A percentile compares a stretch with the other conserved stretches of the same genome.
Evolutionary conservation across 2,329 filamentous ascomycete species (phyloP).

Genomic region (Sporothrix curviconia): DNA sequence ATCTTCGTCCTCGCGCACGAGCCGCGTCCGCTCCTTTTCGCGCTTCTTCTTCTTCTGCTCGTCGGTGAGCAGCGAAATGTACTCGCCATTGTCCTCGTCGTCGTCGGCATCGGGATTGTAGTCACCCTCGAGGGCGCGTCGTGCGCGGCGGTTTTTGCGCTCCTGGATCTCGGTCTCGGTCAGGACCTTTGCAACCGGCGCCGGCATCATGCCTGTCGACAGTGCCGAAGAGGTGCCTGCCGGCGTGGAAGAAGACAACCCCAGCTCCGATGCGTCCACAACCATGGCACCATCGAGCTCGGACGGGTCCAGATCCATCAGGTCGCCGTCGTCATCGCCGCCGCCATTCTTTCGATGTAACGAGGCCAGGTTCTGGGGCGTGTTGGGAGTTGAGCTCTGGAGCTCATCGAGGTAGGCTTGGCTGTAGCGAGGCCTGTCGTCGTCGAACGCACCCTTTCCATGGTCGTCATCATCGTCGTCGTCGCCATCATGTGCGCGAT

Average conservation of each 20-base stretch:
- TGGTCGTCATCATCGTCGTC: constrained; percentile 16
- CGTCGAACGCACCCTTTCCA: no score
- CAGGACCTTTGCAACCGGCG: constrained; percentile 48
- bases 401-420: constrained; percentile 82
- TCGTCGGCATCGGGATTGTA: constrained; percentile 60
- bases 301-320: constrained; percentile 51
- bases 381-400: constrained; percentile 76
- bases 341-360: constrained; percentile 28
- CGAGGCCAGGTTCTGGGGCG: constrained; percentile 57
- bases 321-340: constrained; percentile 39
- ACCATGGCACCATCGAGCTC: constrained; percentile 60
- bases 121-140: constrained; percentile 63
- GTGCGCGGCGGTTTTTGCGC: constrained; percentile 82
- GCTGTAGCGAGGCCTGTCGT: constrained; percentile 72
- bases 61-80: constrained; percentile 27
- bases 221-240: constrained; percentile 14
- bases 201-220: constrained; percentile 26
- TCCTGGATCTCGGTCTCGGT: constrained; percentile 81
- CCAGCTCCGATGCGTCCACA: constrained; percentile 45
- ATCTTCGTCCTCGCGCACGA: constrained; percentile 83
- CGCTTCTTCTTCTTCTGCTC: constrained; percentile 29
- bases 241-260: neutral
- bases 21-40: constrained; percentile 63
- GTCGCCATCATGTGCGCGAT: constrained; percentile 38
- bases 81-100: constrained; percentile 30